phyloP scores from a whole-genome alignment of 352 stramenopile species.

The Pythium pectinolyticum region DNA sequence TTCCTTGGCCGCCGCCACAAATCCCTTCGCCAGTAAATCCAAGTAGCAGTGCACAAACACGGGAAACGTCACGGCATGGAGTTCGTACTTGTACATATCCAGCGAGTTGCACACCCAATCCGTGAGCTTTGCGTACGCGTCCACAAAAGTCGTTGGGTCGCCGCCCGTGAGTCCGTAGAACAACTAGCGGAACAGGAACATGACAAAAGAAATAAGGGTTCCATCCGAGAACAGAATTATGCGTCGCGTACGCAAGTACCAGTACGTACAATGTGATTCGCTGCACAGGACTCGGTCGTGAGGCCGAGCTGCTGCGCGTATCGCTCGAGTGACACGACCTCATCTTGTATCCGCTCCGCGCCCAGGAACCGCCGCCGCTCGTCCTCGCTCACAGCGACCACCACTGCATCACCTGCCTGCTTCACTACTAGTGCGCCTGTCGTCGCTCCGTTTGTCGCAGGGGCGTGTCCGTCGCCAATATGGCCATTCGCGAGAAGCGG shows the following conservation, averaged over 20 bases:
- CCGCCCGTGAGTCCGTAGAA: conserved; percentile 72
- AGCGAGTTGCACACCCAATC: conserved; percentile 86
- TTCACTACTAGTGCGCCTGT: conserved; percentile 1
- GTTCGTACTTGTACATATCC: conserved; percentile 85
- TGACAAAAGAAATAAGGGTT: too few relatives aligned
- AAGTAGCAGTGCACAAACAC: conserved; percentile 85
- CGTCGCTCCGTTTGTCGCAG: neutral
- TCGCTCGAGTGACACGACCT: conserved; percentile 40
- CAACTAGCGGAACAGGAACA: too few relatives aligned
- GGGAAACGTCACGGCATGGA: conserved; percentile 75
- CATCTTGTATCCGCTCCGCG: conserved; percentile 16
- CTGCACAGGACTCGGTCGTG: conserved; percentile 65
- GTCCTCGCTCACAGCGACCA: conserved; percentile 20
- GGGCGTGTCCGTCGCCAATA: conserved; percentile 5
- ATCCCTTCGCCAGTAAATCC: conserved; percentile 74
- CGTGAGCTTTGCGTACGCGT: conserved; percentile 67
- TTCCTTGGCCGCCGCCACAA: conserved; percentile 38
- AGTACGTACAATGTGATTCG: conserved; percentile 68
- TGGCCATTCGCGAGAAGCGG: conserved; percentile 4
- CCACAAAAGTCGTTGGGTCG: conserved; percentile 58
- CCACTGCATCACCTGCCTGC: neutral
- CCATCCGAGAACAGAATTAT: too few relatives aligned
- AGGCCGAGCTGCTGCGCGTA: conserved; percentile 68
- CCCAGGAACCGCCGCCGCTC: conserved; percentile 38
- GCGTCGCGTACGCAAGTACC: too few relatives aligned